Percentiles rank a stretch among this genome's conserved stretches.
These are phyloP conservation scores for Ceratocystis eucalypticola DNA, from an alignment of 2,329 filamentous ascomycete genomes.

Conservation along the genomic window DNA sequence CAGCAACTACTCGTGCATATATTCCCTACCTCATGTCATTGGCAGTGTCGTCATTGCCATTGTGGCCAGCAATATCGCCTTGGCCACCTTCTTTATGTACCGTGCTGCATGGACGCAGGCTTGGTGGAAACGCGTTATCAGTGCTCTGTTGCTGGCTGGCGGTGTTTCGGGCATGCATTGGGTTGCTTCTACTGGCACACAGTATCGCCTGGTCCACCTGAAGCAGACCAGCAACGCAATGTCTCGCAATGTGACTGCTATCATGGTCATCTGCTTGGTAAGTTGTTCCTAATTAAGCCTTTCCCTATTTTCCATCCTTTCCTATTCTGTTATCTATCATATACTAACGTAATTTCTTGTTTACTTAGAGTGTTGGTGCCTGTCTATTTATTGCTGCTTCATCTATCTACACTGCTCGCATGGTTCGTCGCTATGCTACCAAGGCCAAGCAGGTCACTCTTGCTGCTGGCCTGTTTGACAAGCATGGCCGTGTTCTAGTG, in stretches of 20 bases:
- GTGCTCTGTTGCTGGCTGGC: conserved; percentile 53
- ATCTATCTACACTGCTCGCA: conserved; percentile 40
- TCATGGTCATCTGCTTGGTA: conserved; percentile 60
- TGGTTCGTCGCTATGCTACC: conserved; percentile 39
- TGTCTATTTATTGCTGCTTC: conserved; percentile 46
- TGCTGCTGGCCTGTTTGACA: conserved; percentile 54
- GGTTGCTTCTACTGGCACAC: conserved; percentile 59
- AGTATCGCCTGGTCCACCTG: conserved; percentile 44
- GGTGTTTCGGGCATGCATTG: conserved; percentile 83
- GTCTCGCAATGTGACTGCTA: conserved; percentile 52
- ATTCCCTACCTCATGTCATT: conserved; percentile 45
- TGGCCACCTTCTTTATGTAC: conserved; percentile 66
- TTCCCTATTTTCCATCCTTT: not conserved
- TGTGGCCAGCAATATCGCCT: conserved; percentile 53
- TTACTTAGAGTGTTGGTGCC: conserved; percentile 42
- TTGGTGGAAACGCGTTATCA: conserved; percentile 60
- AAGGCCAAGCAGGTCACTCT: conserved; percentile 48
- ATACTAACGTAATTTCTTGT: not conserved
- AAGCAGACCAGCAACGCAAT: conserved; percentile 31
- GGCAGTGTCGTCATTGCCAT: conserved; percentile 61
- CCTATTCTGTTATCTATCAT: too few relatives aligned
- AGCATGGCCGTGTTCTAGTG: conserved; percentile 52
- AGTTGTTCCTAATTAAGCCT: conserved; percentile 23
- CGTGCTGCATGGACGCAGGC: conserved; percentile 62
- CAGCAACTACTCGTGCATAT: conserved; percentile 57